Evolutionary conservation across 352 stramenopile genomes (phyloP), one percentile per base, ranked within the genome.

Genomic region (Pythium scleroteichum): DNA sequence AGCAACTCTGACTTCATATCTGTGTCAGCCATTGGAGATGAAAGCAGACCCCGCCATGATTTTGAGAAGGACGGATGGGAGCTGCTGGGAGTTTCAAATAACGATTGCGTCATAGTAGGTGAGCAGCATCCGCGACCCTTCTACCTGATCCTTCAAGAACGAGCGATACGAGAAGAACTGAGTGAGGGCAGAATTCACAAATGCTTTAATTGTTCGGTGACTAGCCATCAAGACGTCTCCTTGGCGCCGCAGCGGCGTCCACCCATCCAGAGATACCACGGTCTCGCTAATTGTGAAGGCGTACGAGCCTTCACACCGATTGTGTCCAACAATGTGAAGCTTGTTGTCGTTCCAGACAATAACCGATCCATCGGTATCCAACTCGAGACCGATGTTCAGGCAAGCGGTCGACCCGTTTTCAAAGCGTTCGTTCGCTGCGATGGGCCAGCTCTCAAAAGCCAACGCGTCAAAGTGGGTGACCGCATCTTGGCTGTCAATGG

Each of bases 341-440:
- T 19, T n/a, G 38, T 75, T 6, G 45, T 70, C 19, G 64, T 75
- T 16, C 55, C 64, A 5, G 64, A 75, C 56, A 75, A 67, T 27
- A 46, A 41, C 4, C 56, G 50, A 4, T 32, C 63, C 0, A 47
- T 76, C 1, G 69, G 69, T 3, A 65, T 80, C 17, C 62, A 69
- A 26, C 45, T 80, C 13, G 72, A 80, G 66, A 80, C 72, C 1
- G 72, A 80, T 29, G 56, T 73, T 52, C 22, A 59, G 29, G 54
- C 62, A 20, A 68, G 56, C 17, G 72, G 64, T 14, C 61, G 55
- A 8, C 59, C 66, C 4, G 55, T 76, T 3, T 80, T 78, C 58
- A 71, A 76, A 39, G n/a, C 35, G 16, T 80, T 76, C n/a, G 26
- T 63, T 10, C 69, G 72, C 48, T 66, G 26, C 23, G 62, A 66